Base-by-base conservation (phyloP, 2,329 filamentous ascomycete genomes). In the Bisporella sp. region DNA sequence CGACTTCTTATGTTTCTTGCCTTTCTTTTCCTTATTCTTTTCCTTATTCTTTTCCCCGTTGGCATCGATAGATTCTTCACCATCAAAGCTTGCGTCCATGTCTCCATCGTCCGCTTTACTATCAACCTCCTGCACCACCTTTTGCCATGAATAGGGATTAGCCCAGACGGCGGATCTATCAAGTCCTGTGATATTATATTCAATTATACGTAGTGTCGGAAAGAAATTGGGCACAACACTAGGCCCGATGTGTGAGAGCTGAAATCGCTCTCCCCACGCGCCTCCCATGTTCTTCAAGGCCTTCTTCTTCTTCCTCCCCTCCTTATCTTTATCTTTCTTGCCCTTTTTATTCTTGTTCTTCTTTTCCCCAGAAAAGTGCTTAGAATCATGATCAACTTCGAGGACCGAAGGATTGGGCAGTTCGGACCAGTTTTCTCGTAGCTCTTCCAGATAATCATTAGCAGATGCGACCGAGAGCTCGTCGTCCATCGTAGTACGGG, bases 201-300 rank as follows among this genome's bases (percentile, higher is more conserved):
- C 89, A 57, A 92, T 75, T n/a, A 99, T 78, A n/a, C 91, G 81
- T 32, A 96, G 69, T 1, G 87, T 90, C 0, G 92, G 93, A 57
- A 91, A 93, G 68, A 89, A 95, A 64, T 93, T 96, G 5, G 92
- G 93, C 6, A 97, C 88, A 37, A 99, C 74, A 64, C 91, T 97
- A 0, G 92, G 88, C 44, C 85, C 81, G 50, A 97, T 84, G 30
- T 93, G 73, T 0, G 87, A 84, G 5, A 95, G 68, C 48, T 90
- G 85, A 66, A 89, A 99, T 47, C 90, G 80, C 69, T 99, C 90
- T 3, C 83, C 90, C 71, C 82, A 95, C 54, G 79, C 78, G 4
- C 91, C 91, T 21, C 87, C 89, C 55, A 95, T 84, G 55, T 82
- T 78, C 46, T 84, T 73, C 32, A 84, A 67, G 45, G 78, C 82